Percentiles rank a stretch among this genome's conserved stretches.
Evolutionary conservation across 169 alveolate genomes (phyloP).

Genomic region (Perkinsus olseni): DNA sequence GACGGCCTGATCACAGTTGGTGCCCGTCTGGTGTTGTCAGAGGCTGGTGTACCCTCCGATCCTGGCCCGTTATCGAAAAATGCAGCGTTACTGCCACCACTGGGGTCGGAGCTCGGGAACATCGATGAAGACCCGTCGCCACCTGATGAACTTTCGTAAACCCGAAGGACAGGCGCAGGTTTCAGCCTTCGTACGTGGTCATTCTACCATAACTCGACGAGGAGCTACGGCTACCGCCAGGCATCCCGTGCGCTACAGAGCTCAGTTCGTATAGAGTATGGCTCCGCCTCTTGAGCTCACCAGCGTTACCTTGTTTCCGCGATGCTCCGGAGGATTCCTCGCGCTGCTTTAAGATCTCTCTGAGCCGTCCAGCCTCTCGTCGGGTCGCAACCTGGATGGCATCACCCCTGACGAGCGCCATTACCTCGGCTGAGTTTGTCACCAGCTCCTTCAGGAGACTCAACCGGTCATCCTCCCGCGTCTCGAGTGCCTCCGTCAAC

Average conservation of each 20-base stretch:
- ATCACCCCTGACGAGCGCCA: not conserved
- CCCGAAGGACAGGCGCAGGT: not conserved
- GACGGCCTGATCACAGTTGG: not conserved
- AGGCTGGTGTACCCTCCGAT: not conserved
- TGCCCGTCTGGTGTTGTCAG: not conserved
- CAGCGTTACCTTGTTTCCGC: not conserved
- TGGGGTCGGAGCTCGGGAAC: not conserved
- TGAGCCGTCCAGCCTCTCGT: not conserved
- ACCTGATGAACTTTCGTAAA: not conserved
- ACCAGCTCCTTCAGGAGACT: conserved; percentile 9
- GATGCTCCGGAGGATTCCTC: not conserved
- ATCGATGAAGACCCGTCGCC: not conserved
- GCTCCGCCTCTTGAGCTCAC: no score
- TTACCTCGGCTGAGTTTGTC: not conserved
- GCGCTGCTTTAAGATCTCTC: not conserved
- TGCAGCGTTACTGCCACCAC: not conserved
- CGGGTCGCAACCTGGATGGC: not conserved
- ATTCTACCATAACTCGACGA: not conserved
- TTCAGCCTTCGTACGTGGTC: not conserved
- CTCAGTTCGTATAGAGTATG: no score
- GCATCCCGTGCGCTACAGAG: no score
- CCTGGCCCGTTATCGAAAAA: not conserved
- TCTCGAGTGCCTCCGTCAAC: not conserved
- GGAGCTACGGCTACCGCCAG: no score
- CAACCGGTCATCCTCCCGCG: conserved; percentile 10